A percentile compares a stretch with the other conserved stretches of the same genome.
Evolutionary conservation across 495 filamentous ascomycete genomes (phyloP).

Genomic region (Penicillium simplicissimum): DNA sequence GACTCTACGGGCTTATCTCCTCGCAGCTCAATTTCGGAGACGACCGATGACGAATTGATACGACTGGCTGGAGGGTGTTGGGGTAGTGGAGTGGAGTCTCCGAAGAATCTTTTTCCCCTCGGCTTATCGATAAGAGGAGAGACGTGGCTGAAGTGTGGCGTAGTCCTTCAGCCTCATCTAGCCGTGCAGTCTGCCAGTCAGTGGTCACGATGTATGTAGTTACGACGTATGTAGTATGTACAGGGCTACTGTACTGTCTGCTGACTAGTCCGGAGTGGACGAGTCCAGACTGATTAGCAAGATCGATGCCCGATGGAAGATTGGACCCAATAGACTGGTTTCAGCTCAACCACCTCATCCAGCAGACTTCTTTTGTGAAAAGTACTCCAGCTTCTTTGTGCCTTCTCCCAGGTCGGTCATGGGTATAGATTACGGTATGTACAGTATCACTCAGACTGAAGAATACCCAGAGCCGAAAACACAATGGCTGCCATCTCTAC

Average conservation of each 20-base stretch:
- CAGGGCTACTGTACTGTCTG: too few species aligned
- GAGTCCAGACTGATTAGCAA: background rate
- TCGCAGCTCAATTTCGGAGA: conserved; percentile 17
- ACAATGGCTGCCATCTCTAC: background rate
- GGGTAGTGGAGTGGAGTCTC: conserved; percentile 11
- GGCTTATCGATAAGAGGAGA: conserved; percentile 30
- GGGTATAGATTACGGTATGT: too few species aligned
- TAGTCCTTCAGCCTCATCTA: background rate
- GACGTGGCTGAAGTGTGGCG: conserved; percentile 11
- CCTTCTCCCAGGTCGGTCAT: too few species aligned
- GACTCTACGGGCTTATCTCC: conserved; percentile 5
- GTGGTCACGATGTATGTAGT: too few species aligned
- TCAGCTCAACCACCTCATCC: too few species aligned
- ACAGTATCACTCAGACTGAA: background rate
- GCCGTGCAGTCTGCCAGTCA: background rate
- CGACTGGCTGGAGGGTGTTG: background rate
- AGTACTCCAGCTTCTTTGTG: too few species aligned
- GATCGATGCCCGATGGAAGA: too few species aligned
- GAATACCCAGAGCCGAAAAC: background rate
- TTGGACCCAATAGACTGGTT: too few species aligned
- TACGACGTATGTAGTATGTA: too few species aligned
- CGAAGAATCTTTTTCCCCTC: conserved; percentile 18
- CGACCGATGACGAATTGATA: conserved; percentile 14
- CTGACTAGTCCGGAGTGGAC: too few species aligned
- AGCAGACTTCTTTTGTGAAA: too few species aligned